These are phyloP conservation scores for Pseudopithomyces maydicus DNA, from an alignment of 2,329 filamentous ascomycete genomes.

Conservation along the genomic window DNA sequence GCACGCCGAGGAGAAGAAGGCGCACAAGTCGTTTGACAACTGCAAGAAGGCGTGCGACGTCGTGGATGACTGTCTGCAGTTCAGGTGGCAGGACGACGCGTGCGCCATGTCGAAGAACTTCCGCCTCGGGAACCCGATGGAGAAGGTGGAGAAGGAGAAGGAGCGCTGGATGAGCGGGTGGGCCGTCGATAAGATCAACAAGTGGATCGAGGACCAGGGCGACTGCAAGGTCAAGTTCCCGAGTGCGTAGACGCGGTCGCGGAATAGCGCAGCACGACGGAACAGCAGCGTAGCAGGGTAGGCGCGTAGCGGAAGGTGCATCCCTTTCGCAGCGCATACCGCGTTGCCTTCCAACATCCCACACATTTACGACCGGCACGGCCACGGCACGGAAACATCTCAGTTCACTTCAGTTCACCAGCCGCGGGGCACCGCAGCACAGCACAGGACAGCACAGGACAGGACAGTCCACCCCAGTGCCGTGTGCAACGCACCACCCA, in stretches of 20 bases:
- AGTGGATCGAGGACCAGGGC: constrained; percentile 55
- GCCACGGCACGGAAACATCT: no score
- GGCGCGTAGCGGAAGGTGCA: no score
- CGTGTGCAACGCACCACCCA: no score
- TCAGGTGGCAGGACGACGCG: constrained; percentile 7
- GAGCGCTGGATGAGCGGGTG: constrained; percentile 56
- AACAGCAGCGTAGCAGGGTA: no score
- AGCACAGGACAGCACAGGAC: no score
- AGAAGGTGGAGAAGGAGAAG: not conserved
- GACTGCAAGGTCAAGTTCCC: constrained; percentile 6
- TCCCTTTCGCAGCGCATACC: no score
- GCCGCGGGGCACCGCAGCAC: no score
- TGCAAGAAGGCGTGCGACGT: constrained; percentile 6
- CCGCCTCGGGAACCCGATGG: constrained; percentile 5
- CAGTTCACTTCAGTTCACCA: no score
- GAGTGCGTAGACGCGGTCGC: not conserved
- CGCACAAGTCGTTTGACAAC: not conserved
- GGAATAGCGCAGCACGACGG: no score
- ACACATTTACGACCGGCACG: no score
- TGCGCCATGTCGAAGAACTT: constrained; percentile 7
- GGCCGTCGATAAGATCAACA: constrained; percentile 68
- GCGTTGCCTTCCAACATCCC: no score
- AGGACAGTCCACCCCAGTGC: no score
- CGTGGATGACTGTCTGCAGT: constrained; percentile 5
- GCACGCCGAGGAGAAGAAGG: constrained; percentile 2